Conservation (phyloP, 2,329 filamentous ascomycete genomes). For the Fusarium sp. region DNA sequence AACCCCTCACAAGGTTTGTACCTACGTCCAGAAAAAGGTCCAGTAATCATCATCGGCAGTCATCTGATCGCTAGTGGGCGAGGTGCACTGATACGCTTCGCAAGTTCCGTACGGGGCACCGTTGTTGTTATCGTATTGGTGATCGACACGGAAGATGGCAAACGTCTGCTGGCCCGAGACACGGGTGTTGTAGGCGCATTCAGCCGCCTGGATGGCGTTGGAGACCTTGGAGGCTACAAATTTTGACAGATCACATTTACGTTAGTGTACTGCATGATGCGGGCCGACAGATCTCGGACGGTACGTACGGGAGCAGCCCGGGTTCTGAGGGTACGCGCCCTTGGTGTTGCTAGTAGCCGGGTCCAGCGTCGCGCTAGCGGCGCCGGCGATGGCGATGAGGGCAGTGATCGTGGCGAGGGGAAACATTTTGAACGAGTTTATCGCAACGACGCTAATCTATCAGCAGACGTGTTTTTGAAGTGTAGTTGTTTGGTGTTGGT, state of each 20-base stretch:
- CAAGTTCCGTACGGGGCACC: slow-evolving; percentile 42
- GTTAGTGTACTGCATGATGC: not conserved
- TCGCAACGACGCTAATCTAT: not conserved
- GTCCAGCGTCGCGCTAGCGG: slow-evolving; percentile 39
- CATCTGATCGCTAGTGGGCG: slow-evolving; percentile 27
- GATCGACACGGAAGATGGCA: slow-evolving; percentile 40
- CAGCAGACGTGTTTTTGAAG: not conserved
- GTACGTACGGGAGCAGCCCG: slow-evolving; percentile 35
- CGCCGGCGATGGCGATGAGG: slow-evolving; percentile 34
- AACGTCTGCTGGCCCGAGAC: slow-evolving; percentile 42
- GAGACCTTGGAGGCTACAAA: slow-evolving; percentile 38
- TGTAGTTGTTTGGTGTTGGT: not conserved
- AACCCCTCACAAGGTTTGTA: not conserved
- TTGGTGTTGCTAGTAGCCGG: slow-evolving; percentile 41
- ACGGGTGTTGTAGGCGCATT: slow-evolving; percentile 43
- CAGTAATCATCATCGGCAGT: slow-evolving; percentile 37
- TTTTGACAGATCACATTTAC: not conserved
- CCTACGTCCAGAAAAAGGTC: slow-evolving; percentile 45
- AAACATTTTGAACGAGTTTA: slow-evolving; percentile 29
- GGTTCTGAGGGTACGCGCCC: slow-evolving; percentile 39
- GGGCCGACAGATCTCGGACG: not conserved
- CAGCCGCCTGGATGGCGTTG: slow-evolving; percentile 41
- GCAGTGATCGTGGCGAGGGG: slow-evolving; percentile 36
- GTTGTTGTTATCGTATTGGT: slow-evolving; percentile 41
- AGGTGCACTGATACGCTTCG: slow-evolving; percentile 35